Evolutionary conservation across 768 basidiomycete species (phyloP), one percentile per base, ranked within the genome.

Genomic region (Chiua virens): DNA sequence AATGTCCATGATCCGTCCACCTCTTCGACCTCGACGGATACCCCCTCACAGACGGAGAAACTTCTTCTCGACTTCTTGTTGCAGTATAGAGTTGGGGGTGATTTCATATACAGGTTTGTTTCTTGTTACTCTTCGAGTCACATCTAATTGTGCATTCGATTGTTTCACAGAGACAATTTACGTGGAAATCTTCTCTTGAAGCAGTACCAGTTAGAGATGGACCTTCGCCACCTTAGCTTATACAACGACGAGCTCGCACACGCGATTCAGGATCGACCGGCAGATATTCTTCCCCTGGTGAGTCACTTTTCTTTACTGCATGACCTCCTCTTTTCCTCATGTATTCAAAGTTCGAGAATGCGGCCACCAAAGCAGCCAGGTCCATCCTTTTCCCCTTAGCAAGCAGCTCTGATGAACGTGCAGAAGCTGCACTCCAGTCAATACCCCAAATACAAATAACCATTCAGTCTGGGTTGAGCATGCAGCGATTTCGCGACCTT

Each of bases 201-300:
- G 65, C 91, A 95, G 54, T 83, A 89, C 65, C 73, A 86, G 46
- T 85, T 98, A 52, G 83, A 97, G 70, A 84, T 98, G 54, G 87
- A 98, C 71, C 77, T 96, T 59, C 75, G 85, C 55, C 78, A 90
- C 71, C 65, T 89, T 55, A 72, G 83, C 69, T 73, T 94, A 25
- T 98, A 87, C 75, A 94, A 97, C 59, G 95, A 98, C 62, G 93
- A 96, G 64, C 77, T 99, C 32, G 94, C 92, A 2, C 91, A 95
- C 67, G 82, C 83, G 20, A 85, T 98, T 48, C 92, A 97, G 69
- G 89, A 92, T 57, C 77, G 79, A 60, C 97, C 97, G 17, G 85
- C 87, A 6, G 97, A 98, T 56, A 80, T 93, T 35, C 73, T 98
- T 46, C 93, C 93, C 42, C 68, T 95, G 59, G 95, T 97, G 52